Conservation (phyloP, 2,329 filamentous ascomycete genomes). For the Diaporthe aspalathi region DNA sequence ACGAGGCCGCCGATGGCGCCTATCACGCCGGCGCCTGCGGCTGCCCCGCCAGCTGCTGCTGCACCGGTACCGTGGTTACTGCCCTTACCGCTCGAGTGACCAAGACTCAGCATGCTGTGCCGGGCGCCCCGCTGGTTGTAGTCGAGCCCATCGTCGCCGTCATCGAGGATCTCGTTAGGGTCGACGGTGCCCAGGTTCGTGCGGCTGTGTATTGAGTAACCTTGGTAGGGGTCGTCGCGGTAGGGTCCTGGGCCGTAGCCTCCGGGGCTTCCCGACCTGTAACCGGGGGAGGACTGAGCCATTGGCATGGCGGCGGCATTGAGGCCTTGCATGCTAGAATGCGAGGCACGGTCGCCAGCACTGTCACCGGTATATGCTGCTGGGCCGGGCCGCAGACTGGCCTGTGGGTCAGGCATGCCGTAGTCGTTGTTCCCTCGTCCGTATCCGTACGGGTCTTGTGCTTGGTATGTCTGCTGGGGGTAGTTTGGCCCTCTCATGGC, state of each 20-base stretch:
- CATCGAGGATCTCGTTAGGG: constrained; percentile 84
- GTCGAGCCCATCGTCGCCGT: constrained; percentile 85
- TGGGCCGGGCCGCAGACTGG: constrained; percentile 42
- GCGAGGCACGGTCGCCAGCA: constrained; percentile 53
- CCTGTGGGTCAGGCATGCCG: constrained; percentile 26
- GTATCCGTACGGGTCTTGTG: constrained; percentile 42
- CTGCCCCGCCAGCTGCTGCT: constrained; percentile 60
- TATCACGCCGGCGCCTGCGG: constrained; percentile 55
- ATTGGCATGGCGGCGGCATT: constrained; percentile 48
- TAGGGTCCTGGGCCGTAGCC: constrained; percentile 58
- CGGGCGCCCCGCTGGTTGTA: constrained; percentile 60
- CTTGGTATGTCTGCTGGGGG: constrained; percentile 45
- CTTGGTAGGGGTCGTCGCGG: constrained; percentile 75
- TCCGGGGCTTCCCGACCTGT: constrained; percentile 57
- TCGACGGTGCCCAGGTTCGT: constrained; percentile 72
- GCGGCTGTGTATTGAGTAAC: constrained; percentile 63
- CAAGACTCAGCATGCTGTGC: constrained; percentile 70
- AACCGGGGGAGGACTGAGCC: constrained; percentile 50
- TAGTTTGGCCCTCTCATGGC: constrained; percentile 60
- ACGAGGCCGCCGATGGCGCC: constrained; percentile 55
- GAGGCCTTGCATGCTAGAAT: constrained; percentile 56
- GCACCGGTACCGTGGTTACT: constrained; percentile 51
- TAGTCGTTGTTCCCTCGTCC: constrained; percentile 25
- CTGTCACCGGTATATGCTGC: constrained; percentile 40
- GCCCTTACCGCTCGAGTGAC: constrained; percentile 56